Base-by-base conservation (phyloP, 1,139 yeast genomes). In the Debaryomyces subglobosus region DNA sequence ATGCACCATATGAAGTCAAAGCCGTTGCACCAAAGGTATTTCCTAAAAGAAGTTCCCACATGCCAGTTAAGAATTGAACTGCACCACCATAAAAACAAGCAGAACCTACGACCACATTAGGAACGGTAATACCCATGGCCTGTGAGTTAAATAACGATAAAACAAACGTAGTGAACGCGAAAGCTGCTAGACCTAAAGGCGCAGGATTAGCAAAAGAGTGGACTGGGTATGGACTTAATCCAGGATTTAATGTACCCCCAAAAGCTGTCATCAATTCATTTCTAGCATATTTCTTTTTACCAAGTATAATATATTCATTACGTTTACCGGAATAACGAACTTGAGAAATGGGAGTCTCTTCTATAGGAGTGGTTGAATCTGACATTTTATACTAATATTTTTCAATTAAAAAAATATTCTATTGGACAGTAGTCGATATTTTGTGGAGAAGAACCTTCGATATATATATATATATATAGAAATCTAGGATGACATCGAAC, bases 1-100 rank as follows among this genome's bases (percentile, higher is more conserved):
- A 87, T 8, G 88, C 89, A 46, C 92, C 92, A 61, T 84, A 87
- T 48, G 86, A 81, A 45, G 84, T 71, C 62, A 87, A 80, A 8
- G 85, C 86, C 33, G 85, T 80, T 58, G 78, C 79, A 41, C 85
- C 86, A 65, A 81, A 84, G 8, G 87, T 80, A 65, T 86, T 86
- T 51, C 87, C 88, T 45, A 79, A 72, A 43, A 79, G 74, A 53
- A 85, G 70, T 57, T 87, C 87, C 81, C 86, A 79, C 43, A 82
- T 60, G 32, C 92, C 92, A 18, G 87, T 84, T 51, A 84, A 72
- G 46, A 85, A 68, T 61, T 85, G 87, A 47, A 81, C 78, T 33
- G 78, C 72, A 39, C 92, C 92, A 21, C 91, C 88, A 51, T 78
- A 76, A 52, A 78, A 77, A 42, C 64, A 60, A 21, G 72, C 71